phyloP scores from a whole-genome alignment of 2,329 filamentous ascomycete species.

The Lasiodiplodia hormozganensis region DNA sequence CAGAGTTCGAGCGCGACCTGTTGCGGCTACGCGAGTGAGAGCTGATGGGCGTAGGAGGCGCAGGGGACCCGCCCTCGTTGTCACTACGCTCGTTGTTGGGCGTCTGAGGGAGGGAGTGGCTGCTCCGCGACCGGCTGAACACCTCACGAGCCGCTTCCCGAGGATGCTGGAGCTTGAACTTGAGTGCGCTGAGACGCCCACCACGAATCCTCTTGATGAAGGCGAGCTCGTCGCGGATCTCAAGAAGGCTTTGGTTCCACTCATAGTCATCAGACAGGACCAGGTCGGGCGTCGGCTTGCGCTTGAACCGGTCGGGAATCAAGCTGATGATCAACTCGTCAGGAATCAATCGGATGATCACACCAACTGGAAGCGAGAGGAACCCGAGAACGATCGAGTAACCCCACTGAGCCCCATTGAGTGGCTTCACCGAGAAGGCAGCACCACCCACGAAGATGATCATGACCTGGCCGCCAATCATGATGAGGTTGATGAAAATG shows the following conservation, averaged over 20 bases:
- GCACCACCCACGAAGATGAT: slow-evolving; percentile 86
- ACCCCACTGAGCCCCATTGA: slow-evolving; percentile 82
- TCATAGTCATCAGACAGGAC: slow-evolving; percentile 54
- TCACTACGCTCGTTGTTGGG: slow-evolving; percentile 60
- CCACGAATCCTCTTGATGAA: slow-evolving; percentile 83
- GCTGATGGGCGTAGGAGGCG: slow-evolving; percentile 61
- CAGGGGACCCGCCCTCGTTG: slow-evolving; percentile 48
- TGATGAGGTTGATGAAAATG: slow-evolving; percentile 80
- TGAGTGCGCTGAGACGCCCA: slow-evolving; percentile 80
- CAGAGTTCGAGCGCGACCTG: slow-evolving; percentile 74
- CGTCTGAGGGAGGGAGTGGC: slow-evolving; percentile 69
- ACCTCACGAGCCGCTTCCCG: slow-evolving; percentile 46
- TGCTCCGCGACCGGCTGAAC: slow-evolving; percentile 64
- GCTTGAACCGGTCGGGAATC: slow-evolving; percentile 51
- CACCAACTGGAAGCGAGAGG: slow-evolving; percentile 83
- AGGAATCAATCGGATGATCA: slow-evolving; percentile 81
- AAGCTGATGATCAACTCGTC: slow-evolving; percentile 66
- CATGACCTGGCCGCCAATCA: slow-evolving; percentile 87
- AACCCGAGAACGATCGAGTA: slow-evolving; percentile 84
- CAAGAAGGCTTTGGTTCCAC: slow-evolving; percentile 75
- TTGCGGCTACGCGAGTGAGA: slow-evolving; percentile 61
- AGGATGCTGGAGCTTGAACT: slow-evolving; percentile 78
- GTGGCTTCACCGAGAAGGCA: slow-evolving; percentile 76
- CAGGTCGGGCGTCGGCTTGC: slow-evolving; percentile 50
- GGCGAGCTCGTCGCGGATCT: slow-evolving; percentile 80